phyloP scores from a whole-genome alignment of 2,329 filamentous ascomycete species.

The Teratosphaeria epicoccoides region DNA sequence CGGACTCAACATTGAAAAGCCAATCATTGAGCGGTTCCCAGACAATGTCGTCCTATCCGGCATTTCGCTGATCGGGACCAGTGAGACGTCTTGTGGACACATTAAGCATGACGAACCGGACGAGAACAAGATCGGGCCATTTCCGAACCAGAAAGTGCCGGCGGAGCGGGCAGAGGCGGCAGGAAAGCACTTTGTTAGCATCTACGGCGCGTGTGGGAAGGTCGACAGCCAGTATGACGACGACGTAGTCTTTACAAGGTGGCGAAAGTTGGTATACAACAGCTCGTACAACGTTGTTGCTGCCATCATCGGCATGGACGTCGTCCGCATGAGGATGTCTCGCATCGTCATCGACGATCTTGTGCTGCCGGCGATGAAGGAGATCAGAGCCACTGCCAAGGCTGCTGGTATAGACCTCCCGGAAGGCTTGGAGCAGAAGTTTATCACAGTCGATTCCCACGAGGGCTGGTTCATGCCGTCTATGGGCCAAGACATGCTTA shows the following conservation, averaged over 20 bases:
- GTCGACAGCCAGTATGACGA: slow-evolving; percentile 31
- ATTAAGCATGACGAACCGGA: slow-evolving; percentile 47
- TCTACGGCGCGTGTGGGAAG: slow-evolving; percentile 40
- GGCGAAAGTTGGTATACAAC: slow-evolving; percentile 44
- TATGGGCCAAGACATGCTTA: slow-evolving; percentile 45
- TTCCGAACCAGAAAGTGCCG: slow-evolving; percentile 29
- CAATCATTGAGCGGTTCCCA: slow-evolving; percentile 41
- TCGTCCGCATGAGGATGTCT: slow-evolving; percentile 39
- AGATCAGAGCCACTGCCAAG: slow-evolving; percentile 39
- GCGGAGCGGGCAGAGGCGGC: slow-evolving; percentile 21
- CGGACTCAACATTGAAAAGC: slow-evolving; percentile 52
- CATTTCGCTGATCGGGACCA: slow-evolving; percentile 43
- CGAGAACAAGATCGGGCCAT: slow-evolving; percentile 41
- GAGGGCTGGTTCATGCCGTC: slow-evolving; percentile 42
- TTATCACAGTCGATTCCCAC: slow-evolving; percentile 41
- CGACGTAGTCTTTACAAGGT: slow-evolving; percentile 36
- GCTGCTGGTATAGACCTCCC: slow-evolving; percentile 36
- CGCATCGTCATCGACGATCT: slow-evolving; percentile 37
- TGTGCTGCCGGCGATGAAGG: slow-evolving; percentile 44
- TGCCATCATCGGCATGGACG: slow-evolving; percentile 42
- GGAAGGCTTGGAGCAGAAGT: slow-evolving; percentile 33
- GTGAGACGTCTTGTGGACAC: slow-evolving; percentile 36
- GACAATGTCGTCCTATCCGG: slow-evolving; percentile 43
- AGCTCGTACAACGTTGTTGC: slow-evolving; percentile 45
- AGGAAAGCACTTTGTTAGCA: slow-evolving; percentile 32